Percentiles rank a stretch among this genome's conserved stretches.
Conservation (phyloP, 2,329 filamentous ascomycete genomes). For the Orbilia quercus region DNA sequence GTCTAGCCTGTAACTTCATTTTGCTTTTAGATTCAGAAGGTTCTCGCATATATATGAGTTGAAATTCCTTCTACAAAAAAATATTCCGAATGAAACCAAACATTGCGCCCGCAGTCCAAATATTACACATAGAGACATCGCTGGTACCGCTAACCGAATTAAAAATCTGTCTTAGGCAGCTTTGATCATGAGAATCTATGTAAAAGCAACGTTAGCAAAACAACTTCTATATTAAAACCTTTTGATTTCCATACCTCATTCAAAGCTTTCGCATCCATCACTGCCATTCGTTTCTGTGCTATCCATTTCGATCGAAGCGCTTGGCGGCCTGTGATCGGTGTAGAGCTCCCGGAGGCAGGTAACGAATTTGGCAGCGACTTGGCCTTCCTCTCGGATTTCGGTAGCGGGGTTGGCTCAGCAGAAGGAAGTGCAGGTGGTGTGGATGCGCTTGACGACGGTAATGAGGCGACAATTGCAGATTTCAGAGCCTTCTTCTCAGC, state of each 20-base stretch:
- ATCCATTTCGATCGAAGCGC: slow-evolving; percentile 84
- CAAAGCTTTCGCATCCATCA: slow-evolving; percentile 81
- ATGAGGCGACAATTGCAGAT: slow-evolving; percentile 56
- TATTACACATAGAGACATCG: neutral
- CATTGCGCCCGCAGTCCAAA: neutral
- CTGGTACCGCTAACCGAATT: neutral
- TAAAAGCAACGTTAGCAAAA: slow-evolving; percentile 7
- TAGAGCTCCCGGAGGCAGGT: slow-evolving; percentile 64
- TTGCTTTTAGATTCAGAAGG: too few species aligned
- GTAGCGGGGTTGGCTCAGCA: slow-evolving; percentile 2
- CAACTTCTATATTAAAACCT: neutral
- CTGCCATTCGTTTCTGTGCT: slow-evolving; percentile 84
- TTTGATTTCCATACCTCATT: slow-evolving; percentile 71
- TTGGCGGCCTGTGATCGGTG: slow-evolving; percentile 72
- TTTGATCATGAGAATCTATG: slow-evolving; percentile 53
- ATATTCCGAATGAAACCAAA: neutral
- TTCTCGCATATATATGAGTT: neutral
- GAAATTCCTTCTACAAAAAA: neutral
- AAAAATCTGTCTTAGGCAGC: slow-evolving; percentile 6
- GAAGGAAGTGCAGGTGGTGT: slow-evolving; percentile 61
- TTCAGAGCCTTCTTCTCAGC: slow-evolving; percentile 51
- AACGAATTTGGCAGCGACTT: slow-evolving; percentile 43
- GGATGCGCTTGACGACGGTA: slow-evolving; percentile 60
- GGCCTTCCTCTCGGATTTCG: slow-evolving; percentile 26
- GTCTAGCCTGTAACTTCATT: too few species aligned